Percentiles rank a stretch among this genome's conserved stretches.
Conservation (phyloP, 805 yeast species). For the Candida railenensis region DNA sequence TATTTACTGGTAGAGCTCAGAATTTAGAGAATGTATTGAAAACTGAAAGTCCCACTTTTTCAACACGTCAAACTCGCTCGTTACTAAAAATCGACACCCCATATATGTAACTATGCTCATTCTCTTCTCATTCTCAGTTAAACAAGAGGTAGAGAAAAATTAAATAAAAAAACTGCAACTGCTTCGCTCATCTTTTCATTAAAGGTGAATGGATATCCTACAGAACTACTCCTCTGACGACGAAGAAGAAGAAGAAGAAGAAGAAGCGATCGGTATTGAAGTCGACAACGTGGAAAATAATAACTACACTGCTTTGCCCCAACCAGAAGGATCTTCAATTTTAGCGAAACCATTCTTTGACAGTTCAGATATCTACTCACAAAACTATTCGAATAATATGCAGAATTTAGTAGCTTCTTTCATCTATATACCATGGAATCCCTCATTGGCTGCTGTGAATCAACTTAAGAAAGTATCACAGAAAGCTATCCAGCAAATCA, state of each 20-base stretch:
- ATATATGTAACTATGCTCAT: too few species aligned
- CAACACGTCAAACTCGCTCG: too few species aligned
- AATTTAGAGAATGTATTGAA: too few species aligned
- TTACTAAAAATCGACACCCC: too few species aligned
- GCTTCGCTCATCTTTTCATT: too few species aligned
- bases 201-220: slow-evolving; percentile 7
- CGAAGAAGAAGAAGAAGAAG: slow-evolving; percentile 3
- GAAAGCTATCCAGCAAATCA: slow-evolving; percentile 8
- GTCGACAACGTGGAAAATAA: too few species aligned
- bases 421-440: slow-evolving; percentile 14
- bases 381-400: slow-evolving; percentile 9
- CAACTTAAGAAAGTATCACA: slow-evolving; percentile 9
- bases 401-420: slow-evolving; percentile 11
- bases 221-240: slow-evolving; percentile 9
- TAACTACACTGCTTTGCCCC: too few species aligned
- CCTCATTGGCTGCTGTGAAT: slow-evolving; percentile 10
- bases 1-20: too few species aligned
- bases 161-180: too few species aligned
- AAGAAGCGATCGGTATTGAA: too few species aligned
- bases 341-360: background rate
- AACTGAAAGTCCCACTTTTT: too few species aligned
- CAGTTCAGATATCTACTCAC: slow-evolving; percentile 11
- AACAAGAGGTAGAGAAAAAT: background rate
- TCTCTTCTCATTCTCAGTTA: background rate
- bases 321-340: too few species aligned